Evolutionary conservation across 768 basidiomycete species (phyloP).

Genomic region (Cyathus striatus): DNA sequence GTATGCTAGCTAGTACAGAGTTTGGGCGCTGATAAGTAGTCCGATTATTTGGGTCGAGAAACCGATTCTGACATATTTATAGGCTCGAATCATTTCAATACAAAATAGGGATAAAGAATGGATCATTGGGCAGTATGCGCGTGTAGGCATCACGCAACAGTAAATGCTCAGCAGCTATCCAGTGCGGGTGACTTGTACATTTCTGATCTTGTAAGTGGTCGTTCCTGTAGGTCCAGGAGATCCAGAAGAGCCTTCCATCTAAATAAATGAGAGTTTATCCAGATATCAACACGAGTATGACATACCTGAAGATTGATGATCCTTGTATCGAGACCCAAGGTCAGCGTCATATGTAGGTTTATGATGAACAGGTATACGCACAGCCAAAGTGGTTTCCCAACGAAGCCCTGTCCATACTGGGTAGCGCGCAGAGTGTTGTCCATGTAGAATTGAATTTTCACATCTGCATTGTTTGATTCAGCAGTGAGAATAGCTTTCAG

Average conservation of each 20-base stretch:
- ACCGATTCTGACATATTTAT: too few species aligned
- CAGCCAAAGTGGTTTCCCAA: constrained; percentile 36
- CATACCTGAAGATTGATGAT: constrained; percentile 37
- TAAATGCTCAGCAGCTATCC: too few species aligned
- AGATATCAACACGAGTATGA: neutral
- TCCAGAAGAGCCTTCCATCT: constrained; percentile 45
- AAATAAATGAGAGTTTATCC: neutral
- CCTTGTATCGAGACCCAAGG: constrained; percentile 12
- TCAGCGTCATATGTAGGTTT: neutral
- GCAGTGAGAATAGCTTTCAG: constrained; percentile 36
- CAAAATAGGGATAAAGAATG: too few species aligned
- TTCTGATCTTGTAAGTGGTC: constrained; percentile 37
- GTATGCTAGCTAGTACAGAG: too few species aligned
- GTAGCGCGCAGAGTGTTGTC: constrained; percentile 29
- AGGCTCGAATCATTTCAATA: too few species aligned
- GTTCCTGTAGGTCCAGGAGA: constrained; percentile 35
- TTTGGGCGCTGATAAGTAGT: too few species aligned
- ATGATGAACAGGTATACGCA: constrained; percentile 13
- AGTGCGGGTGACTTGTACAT: constrained; percentile 30
- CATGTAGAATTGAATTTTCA: constrained; percentile 36
- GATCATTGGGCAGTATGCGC: too few species aligned
- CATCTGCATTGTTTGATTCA: constrained; percentile 28
- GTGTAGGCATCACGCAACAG: too few species aligned
- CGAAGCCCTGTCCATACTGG: constrained; percentile 34
- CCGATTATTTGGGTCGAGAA: too few species aligned